These are phyloP conservation scores for Solanum chacoense DNA, from an alignment of 305 asterid genomes.

Conservation along the genomic window DNA sequence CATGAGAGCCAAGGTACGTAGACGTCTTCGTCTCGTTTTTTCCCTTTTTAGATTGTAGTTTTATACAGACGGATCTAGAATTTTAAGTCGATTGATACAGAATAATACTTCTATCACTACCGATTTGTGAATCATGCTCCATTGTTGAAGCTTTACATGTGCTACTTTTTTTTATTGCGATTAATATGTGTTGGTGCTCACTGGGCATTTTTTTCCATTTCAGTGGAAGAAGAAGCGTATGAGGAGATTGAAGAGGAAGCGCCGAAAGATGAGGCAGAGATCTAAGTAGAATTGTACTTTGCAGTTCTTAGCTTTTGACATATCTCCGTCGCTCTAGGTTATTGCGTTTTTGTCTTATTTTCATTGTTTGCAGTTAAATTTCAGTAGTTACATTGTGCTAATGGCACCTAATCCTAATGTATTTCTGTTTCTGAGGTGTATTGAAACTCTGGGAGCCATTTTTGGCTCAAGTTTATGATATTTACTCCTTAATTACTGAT, in stretches of 20 bases:
- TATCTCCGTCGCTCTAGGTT: background rate
- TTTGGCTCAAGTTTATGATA: background rate
- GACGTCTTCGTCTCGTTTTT: background rate
- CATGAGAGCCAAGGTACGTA: background rate
- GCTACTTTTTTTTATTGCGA: background rate
- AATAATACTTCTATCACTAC: background rate
- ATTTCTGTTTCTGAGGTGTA: background rate
- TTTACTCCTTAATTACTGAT: background rate
- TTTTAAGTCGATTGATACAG: background rate
- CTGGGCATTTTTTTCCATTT: background rate
- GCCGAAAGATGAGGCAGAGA: conserved; percentile 58
- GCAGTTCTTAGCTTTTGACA: background rate
- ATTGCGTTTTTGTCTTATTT: background rate
- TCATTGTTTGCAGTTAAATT: background rate
- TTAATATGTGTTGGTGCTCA: background rate
- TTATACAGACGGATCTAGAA: background rate
- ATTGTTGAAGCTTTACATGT: background rate
- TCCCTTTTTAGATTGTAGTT: background rate
- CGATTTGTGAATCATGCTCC: background rate
- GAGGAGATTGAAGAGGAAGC: conserved; percentile 72
- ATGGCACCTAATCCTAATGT: background rate
- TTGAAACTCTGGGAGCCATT: background rate
- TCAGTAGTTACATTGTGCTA: background rate
- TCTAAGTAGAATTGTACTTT: conserved; percentile 27
- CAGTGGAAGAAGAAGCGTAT: conserved; percentile 72